Base-by-base conservation (phyloP, 139 green algal genomes). In the Cymbomonas tetramitiformis region DNA sequence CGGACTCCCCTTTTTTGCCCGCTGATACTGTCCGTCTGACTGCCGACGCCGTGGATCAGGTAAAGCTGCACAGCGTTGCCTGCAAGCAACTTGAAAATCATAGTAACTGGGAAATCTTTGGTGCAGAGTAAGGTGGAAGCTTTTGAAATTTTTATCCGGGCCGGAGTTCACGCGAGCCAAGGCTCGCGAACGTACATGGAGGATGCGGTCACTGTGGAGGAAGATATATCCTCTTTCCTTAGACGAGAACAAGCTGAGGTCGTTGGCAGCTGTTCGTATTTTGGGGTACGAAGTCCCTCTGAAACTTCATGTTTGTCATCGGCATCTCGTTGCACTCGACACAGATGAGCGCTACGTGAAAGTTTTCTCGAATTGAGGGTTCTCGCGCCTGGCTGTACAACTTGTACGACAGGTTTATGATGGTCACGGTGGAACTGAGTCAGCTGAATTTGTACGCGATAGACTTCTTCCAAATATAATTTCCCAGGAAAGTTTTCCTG, bases 331-430 rank as follows among this genome's bases (percentile, higher is more conserved):
- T 12, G 36, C 12, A 43, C 36, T 12, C 12, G 36, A 43, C 36
- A 15, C 36, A 43, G 12, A 21, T 43, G 36, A 43, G 12, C 12
- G 36, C 36, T 12, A 43, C 36, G 12, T 21, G 12, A 43, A 43
- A 15, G 12, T 12, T 12, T 15, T 43, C 36, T 43, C 15, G 12
- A 12, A 15, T 15, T 21, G 36, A 43, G 15, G 12, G 0, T 43
- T 12, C 12, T 15, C 12, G 15, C 36, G 36, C 12, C 36, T 12
- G 12, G 36, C 12, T 15, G 36, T 15, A 15, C 36, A 15, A 12
- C 12, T 62, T 62, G 19, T 62, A 53, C 25, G 38, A 28, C 55
- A 23, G 60, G 15, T 68, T 64, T 61, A n/a, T n/a, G 60, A 68
- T 38, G 60, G 60, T 2, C 60, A 68, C 60, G 60, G 60, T 6